Base-by-base conservation (phyloP, 805 yeast species). In the Candida fluviatilis region DNA sequence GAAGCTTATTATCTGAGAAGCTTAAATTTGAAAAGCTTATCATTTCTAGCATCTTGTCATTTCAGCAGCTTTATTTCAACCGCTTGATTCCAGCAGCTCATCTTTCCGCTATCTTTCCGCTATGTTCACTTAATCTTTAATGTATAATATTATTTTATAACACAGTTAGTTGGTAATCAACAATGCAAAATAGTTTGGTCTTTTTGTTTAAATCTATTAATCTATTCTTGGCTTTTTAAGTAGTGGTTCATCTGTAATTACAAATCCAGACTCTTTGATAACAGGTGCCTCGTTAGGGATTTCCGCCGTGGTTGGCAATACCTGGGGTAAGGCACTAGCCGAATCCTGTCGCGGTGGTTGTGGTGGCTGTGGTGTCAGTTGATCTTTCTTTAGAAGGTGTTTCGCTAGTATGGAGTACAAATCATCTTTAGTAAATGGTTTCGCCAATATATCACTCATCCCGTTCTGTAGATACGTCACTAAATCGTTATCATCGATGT, bases 401-500 rank as follows among this genome's bases (percentile, higher is more conserved):
- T 89, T 84, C 46, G 84, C 80, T 38, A 91, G 64, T 53, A 89
- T 86, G 43, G 80, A 71, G 53, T 82, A 85, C 40, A 93, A 68
- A 55, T 87, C 95, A 47, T 82, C 86, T 54, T 85, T 88, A 2
- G 95, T 84, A 57, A 93, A 93, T 1, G 99, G 99, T 55, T 93
- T 88, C 4, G 95, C 95, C 46, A 93, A 67, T 26, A 93, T 87
- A 59, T 88, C 96, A 41, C 86, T 82, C 87, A 89, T 89, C 4
- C 96, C 97, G 52, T 88, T 87, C 49, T 82, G 83, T 42, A 86
- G 64, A 57, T 85, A 88, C 1, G 81, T 83, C 34, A 84, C 84
- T 41, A 88, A 68, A 58, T 88, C 95, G 48, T 82, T 79, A 46
- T 83, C 86, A 48, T 84, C 83, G 40, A 87, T 84, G 55, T 87